Conservation (phyloP, 805 yeast species). For the Yamadazyma nakazawae region DNA sequence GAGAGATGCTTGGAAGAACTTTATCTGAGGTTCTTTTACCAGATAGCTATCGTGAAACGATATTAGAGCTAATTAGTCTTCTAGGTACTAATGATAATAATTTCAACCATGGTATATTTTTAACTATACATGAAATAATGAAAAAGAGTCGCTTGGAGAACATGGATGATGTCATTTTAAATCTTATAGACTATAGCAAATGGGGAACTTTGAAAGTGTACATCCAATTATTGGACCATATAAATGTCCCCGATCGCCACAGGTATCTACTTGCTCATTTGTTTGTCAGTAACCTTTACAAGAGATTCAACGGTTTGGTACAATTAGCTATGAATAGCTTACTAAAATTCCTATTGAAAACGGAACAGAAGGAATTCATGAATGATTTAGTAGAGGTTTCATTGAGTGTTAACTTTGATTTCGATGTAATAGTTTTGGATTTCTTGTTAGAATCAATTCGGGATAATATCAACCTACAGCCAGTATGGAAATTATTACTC, state of each 20-base stretch:
- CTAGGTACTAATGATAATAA: slow-evolving; percentile 12
- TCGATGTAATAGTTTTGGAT: slow-evolving; percentile 2
- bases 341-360: slow-evolving; percentile 2
- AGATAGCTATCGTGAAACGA: not conserved
- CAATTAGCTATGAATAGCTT: slow-evolving; percentile 8
- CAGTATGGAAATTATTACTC: slow-evolving; percentile 1
- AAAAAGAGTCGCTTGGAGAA: slow-evolving; percentile 5
- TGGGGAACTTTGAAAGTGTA: slow-evolving; percentile 35
- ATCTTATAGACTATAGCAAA: slow-evolving; percentile 11
- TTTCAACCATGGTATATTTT: slow-evolving; percentile 52
- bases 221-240: slow-evolving; percentile 13
- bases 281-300: slow-evolving; percentile 28
- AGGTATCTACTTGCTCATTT: slow-evolving; percentile 28
- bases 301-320: slow-evolving; percentile 12
- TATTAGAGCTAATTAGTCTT: slow-evolving; percentile 44
- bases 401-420: not conserved
- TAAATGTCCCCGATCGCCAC: slow-evolving; percentile 6
- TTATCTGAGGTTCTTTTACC: slow-evolving; percentile 30
- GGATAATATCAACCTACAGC: not conserved
- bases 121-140: slow-evolving; percentile 35
- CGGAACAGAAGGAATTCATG: not conserved
- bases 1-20: slow-evolving; percentile 83
- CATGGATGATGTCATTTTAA: not conserved
- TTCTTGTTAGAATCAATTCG: not conserved
- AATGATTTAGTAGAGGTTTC: slow-evolving; percentile 2